These are phyloP conservation scores for Vigna hirtella DNA, from an alignment of 306 rosid species.

Conservation along the genomic window DNA sequence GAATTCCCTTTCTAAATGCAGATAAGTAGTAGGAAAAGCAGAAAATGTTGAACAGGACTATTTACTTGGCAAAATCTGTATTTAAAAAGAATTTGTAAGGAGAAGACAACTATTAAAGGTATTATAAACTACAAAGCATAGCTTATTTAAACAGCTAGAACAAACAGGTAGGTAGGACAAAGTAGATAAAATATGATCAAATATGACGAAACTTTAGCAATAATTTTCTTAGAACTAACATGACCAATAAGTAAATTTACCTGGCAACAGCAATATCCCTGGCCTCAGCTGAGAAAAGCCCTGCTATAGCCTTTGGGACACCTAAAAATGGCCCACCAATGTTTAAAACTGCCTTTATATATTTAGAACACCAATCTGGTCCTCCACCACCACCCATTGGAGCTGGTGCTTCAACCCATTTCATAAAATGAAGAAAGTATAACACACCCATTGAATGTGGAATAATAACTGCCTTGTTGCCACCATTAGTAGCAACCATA, in stretches of 20 bases:
- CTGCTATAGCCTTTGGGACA: constrained; percentile 83
- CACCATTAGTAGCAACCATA: constrained; percentile 78
- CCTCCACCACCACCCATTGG: constrained; percentile 96
- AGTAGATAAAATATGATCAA: neutral
- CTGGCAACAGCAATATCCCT: constrained; percentile 86
- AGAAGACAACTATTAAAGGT: constrained; percentile 24
- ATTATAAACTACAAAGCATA: neutral
- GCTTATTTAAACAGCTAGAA: neutral
- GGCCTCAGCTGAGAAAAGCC: constrained; percentile 91
- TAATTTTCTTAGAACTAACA: neutral
- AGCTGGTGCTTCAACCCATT: constrained; percentile 93
- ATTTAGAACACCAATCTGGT: constrained; percentile 82
- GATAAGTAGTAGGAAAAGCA: constrained; percentile 20
- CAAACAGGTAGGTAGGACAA: neutral
- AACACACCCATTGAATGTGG: constrained; percentile 92
- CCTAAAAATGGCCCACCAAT: constrained; percentile 92
- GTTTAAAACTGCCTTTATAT: constrained; percentile 79
- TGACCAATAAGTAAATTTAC: constrained; percentile 43
- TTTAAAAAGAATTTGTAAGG: neutral
- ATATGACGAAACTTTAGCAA: neutral
- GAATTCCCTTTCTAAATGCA: constrained; percentile 23
- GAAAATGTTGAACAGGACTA: constrained; percentile 8
- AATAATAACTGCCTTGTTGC: constrained; percentile 81
- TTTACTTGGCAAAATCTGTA: constrained; percentile 28
- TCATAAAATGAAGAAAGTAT: constrained; percentile 90